Base-by-base conservation (phyloP, 1,284 basidiomycete genomes). In the Pyrrhoderma lamaoense region DNA sequence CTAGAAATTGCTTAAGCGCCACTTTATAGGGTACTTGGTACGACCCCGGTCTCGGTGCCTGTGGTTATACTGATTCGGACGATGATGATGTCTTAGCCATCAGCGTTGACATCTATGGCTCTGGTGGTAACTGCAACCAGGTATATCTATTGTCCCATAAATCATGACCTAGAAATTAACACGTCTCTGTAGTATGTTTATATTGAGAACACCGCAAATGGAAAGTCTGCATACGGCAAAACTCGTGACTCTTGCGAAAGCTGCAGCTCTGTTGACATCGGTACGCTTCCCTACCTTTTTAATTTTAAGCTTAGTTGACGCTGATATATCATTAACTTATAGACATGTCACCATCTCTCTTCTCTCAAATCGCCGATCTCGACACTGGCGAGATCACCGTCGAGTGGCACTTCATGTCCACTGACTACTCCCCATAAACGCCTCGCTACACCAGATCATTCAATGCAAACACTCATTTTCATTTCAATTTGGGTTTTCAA, bases 161-260 rank as follows among this genome's bases (percentile, higher is more conserved):
- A 5, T 11, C 27, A 5, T 50, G 21, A 13, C n/a, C 3, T 25
- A 16, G 21, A 39, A 38, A 9, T 25, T 27, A 52, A 18, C 25
- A 11, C 43, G 18, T 14, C 13, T 25, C 23, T 35, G 19, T 31
- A 55, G 53, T 56, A 49, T 47, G 49, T 56, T 16, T 11, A 31
- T 11, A 67, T 71, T 54, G 64, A 47, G 42, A 67, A 65, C 61
- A 59, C 58, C 8, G 61, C 62, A 22, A 68, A 59, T 44, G 67
- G 68, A 55, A 64, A 65, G 49, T 54, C 53, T 25, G 63, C 61
- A 11, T 59, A 56, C 47, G 70, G 62, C 43, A 47, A 56, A 48
- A 62, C 67, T 46, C 63, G 64, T 40, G 70, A 71, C 57, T 56
- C 59, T 50, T 71, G 70, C 62, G 62, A 62, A 11, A 61, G 65